Conservation (phyloP, 2,329 filamentous ascomycete genomes). For the Seiridium unicorne region DNA sequence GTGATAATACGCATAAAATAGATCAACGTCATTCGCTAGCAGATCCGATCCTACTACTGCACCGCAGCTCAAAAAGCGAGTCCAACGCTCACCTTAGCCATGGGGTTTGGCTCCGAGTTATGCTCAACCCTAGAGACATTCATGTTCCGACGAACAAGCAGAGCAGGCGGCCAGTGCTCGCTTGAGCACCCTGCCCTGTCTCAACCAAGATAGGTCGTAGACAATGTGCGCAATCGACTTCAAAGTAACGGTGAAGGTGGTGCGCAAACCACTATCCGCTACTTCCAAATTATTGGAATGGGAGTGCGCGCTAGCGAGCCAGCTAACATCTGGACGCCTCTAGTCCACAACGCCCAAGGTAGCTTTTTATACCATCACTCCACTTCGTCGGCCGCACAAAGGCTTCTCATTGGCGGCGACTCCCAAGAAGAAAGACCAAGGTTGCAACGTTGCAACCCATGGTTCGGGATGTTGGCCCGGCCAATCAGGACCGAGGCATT, state of each 20-base stretch:
- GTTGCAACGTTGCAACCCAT: constrained; percentile 8
- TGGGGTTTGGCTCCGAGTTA: too few species aligned
- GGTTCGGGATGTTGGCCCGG: background rate
- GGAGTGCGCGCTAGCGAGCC: background rate
- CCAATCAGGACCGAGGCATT: background rate
- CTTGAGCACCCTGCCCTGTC: too few species aligned
- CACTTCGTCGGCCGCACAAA: background rate
- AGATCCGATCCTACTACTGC: too few species aligned
- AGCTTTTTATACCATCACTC: constrained; percentile 7
- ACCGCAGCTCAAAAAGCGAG: too few species aligned
- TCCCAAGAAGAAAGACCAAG: background rate
- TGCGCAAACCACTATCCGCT: background rate
- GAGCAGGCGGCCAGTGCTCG: too few species aligned
- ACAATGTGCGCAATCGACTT: background rate
- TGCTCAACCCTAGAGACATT: too few species aligned
- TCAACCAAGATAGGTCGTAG: background rate
- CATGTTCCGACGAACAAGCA: too few species aligned
- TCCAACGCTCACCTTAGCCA: too few species aligned
- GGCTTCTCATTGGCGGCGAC: background rate
- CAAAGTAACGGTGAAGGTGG: background rate
- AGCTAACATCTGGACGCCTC: background rate
- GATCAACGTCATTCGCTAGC: too few species aligned
- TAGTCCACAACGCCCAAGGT: background rate
- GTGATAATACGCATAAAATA: too few species aligned
- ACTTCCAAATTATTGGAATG: background rate